Evolutionary conservation across 257 asterid species (phyloP), one percentile per base, ranked within the genome.

Genomic region (Verbascum thapsus): DNA sequence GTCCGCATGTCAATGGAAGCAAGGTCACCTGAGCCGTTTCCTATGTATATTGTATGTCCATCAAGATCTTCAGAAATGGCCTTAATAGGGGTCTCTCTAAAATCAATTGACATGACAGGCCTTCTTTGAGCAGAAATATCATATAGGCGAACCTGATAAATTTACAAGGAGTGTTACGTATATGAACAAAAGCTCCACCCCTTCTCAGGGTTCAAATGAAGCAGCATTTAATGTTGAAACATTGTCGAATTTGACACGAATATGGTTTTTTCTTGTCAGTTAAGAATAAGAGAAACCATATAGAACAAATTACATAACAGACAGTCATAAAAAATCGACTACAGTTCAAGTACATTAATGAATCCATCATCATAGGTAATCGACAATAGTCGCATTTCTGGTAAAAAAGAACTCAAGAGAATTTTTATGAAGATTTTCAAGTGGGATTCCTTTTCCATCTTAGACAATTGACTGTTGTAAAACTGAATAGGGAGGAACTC

Each of bases 21-120:
- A 74, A 94, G 95, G 76, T 94, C 99, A 0, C 99, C 99, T 1
- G 96, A 80, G 35, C 95, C 96, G 77, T 87, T 94, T 74, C 97
- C 97, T 56, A 82, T 47, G 64, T 87, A 87, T 53, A 94, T 60
- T 22, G 89, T 85, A 12, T 84, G 80, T 23, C 97, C 97, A 61
- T 90, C 97, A 56, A 64, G 65, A 72, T 94, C 99, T 75, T 76
- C 92, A 41, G 80, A 64, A 70, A 94, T 76, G 64, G 95, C 88
- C 80, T 72, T 90, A 50, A 94, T 94, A 56, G 97, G 69, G 16
- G 95, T 85, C 76, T 94, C 97, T 53, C 95, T 74, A 73, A 87
- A 94, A 75, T 85, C 90, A 76, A 90, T 55, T 58, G 95, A 79
- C 77, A 94, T 72, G 51, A 87, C 84, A 34, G 96, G 99, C 70